Base-by-base conservation (phyloP, 192 early-diverging fungal genomes). In the Thamnidium elegans region DNA sequence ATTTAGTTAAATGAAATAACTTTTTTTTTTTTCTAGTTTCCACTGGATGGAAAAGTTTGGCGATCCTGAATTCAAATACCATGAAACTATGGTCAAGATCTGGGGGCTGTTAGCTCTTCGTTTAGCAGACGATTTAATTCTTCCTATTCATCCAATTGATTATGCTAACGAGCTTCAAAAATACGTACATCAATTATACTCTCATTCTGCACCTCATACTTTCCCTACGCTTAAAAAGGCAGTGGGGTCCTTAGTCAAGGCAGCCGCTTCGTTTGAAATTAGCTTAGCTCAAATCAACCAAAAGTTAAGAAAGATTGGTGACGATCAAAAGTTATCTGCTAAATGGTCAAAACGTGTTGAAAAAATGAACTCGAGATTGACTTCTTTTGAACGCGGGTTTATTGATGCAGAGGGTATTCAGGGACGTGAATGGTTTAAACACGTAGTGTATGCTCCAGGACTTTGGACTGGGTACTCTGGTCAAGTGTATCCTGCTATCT, bases 11-110 rank as follows among this genome's bases (percentile, higher is more conserved):
- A n/a, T n/a, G n/a, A n/a, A n/a, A n/a, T n/a, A n/a, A n/a, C n/a
- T n/a, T n/a, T n/a, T n/a, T n/a, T n/a, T n/a, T n/a, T n/a, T n/a
- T n/a, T n/a, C n/a, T n/a, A n/a, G n/a, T n/a, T 69, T 74, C 45
- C 70, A 82, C 48, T 82, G 85, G 69, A 85, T 87, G 80, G 64
- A 72, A 8, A 68, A 83, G 32, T 83, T 79, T 63, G 67, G 82
- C 15, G 84, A 87, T 62, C 78, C 84, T 7, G 71, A 72, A 2
- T 82, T 82, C 69, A 54, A 73, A 59, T 80, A 84, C 26, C 85
- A 87, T 66, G 73, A 65, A 63, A 66, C 81, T 15, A 71, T 79
- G 43, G 69, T 72, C 13, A 72, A 66, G 20, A 63, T 87, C 19
- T 78, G 78, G 68, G 79, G 83, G 20, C 65, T 78, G 11, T 30